Conservation (phyloP, 2,329 filamentous ascomycete genomes). For the Ascochyta rabiei region DNA sequence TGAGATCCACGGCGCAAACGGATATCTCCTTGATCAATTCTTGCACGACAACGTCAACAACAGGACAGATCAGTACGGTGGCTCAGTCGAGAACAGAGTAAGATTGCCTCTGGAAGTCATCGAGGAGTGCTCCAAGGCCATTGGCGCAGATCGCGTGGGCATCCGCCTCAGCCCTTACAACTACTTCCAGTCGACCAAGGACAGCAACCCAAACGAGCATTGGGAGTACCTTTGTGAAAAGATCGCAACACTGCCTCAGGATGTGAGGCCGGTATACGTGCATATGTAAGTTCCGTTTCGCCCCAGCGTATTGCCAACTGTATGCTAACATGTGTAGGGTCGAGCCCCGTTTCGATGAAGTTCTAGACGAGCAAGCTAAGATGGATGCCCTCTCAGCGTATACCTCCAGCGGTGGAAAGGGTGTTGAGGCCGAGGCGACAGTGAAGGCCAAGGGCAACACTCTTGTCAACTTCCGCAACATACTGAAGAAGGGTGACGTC, state of each 20-base stretch:
- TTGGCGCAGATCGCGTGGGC: slow-evolving; percentile 42
- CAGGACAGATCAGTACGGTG: slow-evolving; percentile 59
- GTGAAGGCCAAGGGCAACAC: slow-evolving; percentile 32
- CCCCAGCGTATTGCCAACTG: background rate
- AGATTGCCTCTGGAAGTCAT: slow-evolving; percentile 64
- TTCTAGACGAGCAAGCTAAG: slow-evolving; percentile 46
- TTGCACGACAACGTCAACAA: slow-evolving; percentile 57
- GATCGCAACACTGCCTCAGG: slow-evolving; percentile 43
- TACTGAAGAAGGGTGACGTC: slow-evolving; percentile 55
- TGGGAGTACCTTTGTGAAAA: slow-evolving; percentile 55
- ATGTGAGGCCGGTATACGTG: slow-evolving; percentile 39
- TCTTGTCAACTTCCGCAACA: slow-evolving; percentile 51
- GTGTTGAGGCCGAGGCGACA: slow-evolving; percentile 43
- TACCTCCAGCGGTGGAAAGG: slow-evolving; percentile 32
- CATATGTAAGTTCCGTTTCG: slow-evolving; percentile 38
- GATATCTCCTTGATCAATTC: slow-evolving; percentile 60
- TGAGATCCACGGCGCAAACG: slow-evolving; percentile 53
- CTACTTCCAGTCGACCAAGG: slow-evolving; percentile 50
- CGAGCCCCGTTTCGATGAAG: slow-evolving; percentile 48
- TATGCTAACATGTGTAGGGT: slow-evolving; percentile 31
- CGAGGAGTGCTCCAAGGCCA: slow-evolving; percentile 39
- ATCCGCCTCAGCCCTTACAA: slow-evolving; percentile 45
- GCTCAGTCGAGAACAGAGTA: slow-evolving; percentile 58
- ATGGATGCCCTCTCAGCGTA: slow-evolving; percentile 48
- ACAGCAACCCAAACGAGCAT: slow-evolving; percentile 53